Base-by-base conservation (phyloP, 1,284 basidiomycete genomes). In the Heterobasidion irregulare region DNA sequence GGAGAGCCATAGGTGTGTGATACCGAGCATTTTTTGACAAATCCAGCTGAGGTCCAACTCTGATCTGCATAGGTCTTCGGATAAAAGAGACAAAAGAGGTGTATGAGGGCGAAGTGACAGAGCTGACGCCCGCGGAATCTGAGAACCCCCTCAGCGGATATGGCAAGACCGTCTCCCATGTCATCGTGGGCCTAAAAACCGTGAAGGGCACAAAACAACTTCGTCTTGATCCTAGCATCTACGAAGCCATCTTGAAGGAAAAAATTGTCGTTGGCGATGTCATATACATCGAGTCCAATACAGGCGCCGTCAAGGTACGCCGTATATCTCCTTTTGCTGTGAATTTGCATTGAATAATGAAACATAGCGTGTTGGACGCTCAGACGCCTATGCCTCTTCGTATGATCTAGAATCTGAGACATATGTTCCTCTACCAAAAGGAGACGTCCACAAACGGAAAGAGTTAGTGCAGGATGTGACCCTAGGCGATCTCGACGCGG, bases 21-120 rank as follows among this genome's bases (percentile, higher is more conserved):
- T 32, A 19, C 46, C 4, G 10, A 9, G 46, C 7, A n/a, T 19
- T 16, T 47, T 47, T 16, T 26, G n/a, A 16, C 26, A 26, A 26
- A 26, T 5, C 3, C 26, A 26, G 46, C 2, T 6, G 46, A 16
- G 12, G 26, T 47, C 46, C 3, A 4, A 47, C 10, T 32, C 10
- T 26, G 10, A 16, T 10, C 46, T 34, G 7, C 49, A 8, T 65
- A 96, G 94, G 94, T 53, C 79, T 97, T 34, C 84, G 94, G 66
- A 94, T 97, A 77, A 98, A 98, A 71, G 96, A 99, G 73, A 98
- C 94, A 2, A 99, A 99, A 70, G 94, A 98, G 67, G 94, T 99
- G 8, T 99, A 96, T 72, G 96, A 99, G 70, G 96, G 96, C 57
- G 97, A 99, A 72, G 91, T 99, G 36, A 98, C 95, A 8, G 96